These are phyloP conservation scores for Tylopilus felleus DNA, from an alignment of 768 basidiomycete species.

Conservation along the genomic window DNA sequence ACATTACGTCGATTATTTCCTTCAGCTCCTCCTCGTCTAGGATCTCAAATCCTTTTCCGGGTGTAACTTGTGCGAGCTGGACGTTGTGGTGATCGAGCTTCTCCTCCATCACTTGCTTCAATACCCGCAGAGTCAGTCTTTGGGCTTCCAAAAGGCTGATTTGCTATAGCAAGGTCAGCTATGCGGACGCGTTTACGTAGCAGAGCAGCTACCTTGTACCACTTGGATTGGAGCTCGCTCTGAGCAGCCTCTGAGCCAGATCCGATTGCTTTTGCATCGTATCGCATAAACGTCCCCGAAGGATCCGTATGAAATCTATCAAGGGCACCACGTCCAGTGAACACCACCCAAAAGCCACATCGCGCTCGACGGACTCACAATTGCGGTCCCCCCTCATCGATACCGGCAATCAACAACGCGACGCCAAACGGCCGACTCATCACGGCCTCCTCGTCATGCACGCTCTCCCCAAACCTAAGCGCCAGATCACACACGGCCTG, in stretches of 20 bases:
- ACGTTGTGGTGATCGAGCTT: slow-evolving; percentile 99
- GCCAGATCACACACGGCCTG: slow-evolving; percentile 99
- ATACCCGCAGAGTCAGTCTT: slow-evolving; percentile 75
- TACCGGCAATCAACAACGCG: slow-evolving; percentile 93
- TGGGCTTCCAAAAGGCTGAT: slow-evolving; percentile 91
- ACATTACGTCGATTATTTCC: slow-evolving; percentile 83
- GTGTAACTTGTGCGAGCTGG: slow-evolving; percentile 94
- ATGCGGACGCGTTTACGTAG: not conserved
- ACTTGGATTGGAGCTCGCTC: slow-evolving; percentile 94
- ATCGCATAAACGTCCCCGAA: slow-evolving; percentile 94
- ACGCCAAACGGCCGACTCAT: slow-evolving; percentile 99
- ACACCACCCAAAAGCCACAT: not conserved
- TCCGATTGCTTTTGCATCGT: slow-evolving; percentile 98
- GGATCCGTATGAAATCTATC: slow-evolving; percentile 95
- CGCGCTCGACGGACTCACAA: slow-evolving; percentile 53
- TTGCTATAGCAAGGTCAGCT: slow-evolving; percentile 50
- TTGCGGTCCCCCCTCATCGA: slow-evolving; percentile 94
- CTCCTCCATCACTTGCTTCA: slow-evolving; percentile 99
- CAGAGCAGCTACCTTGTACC: slow-evolving; percentile 69
- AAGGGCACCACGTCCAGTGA: slow-evolving; percentile 1
- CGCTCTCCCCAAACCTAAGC: slow-evolving; percentile 95
- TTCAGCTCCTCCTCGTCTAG: slow-evolving; percentile 77
- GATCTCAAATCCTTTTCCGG: slow-evolving; percentile 82
- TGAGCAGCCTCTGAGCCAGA: slow-evolving; percentile 98
- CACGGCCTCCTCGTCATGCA: slow-evolving; percentile 97